Evolutionary conservation across 2,329 filamentous ascomycete species (phyloP).

Genomic region (Teratosphaeria gauchensis): DNA sequence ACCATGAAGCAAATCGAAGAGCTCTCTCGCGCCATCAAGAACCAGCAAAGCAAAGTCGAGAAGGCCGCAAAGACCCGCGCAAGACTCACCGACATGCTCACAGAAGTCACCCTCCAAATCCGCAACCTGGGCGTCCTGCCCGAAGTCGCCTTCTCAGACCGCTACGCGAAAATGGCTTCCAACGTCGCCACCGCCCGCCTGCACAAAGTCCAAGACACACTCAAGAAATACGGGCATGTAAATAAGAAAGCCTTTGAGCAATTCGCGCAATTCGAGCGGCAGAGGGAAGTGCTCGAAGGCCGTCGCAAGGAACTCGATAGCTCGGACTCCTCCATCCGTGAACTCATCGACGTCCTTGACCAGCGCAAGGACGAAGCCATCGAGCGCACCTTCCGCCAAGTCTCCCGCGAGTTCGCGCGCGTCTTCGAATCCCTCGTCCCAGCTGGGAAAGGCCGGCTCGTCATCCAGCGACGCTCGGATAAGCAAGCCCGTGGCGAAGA

Average conservation of each 20-base stretch:
- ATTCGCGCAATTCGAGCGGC: constrained; percentile 91
- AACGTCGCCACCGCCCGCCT: constrained; percentile 58
- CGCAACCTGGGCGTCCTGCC: constrained; percentile 86
- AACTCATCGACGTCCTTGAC: constrained; percentile 84
- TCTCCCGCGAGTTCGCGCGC: constrained; percentile 81
- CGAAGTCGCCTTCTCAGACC: constrained; percentile 81
- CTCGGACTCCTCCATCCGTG: constrained; percentile 78
- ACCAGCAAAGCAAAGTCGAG: constrained; percentile 80
- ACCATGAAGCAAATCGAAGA: constrained; percentile 66
- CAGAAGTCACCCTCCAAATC: constrained; percentile 79
- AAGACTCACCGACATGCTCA: constrained; percentile 63
- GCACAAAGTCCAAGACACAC: constrained; percentile 80
- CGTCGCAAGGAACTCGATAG: constrained; percentile 79
- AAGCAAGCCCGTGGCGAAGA: constrained; percentile 36
- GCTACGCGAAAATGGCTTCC: constrained; percentile 69
- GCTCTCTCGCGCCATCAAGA: constrained; percentile 67
- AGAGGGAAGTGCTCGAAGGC: constrained; percentile 76
- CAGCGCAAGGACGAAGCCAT: constrained; percentile 96
- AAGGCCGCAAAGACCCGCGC: constrained; percentile 86
- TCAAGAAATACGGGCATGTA: constrained; percentile 89
- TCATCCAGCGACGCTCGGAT: constrained; percentile 87
- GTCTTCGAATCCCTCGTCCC: constrained; percentile 95
- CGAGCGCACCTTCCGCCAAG: constrained; percentile 96
- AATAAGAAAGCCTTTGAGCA: constrained; percentile 99
- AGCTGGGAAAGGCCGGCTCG: constrained; percentile 77